phyloP scores from a whole-genome alignment of 768 basidiomycete genomes.

The Suillus hirtellus region DNA sequence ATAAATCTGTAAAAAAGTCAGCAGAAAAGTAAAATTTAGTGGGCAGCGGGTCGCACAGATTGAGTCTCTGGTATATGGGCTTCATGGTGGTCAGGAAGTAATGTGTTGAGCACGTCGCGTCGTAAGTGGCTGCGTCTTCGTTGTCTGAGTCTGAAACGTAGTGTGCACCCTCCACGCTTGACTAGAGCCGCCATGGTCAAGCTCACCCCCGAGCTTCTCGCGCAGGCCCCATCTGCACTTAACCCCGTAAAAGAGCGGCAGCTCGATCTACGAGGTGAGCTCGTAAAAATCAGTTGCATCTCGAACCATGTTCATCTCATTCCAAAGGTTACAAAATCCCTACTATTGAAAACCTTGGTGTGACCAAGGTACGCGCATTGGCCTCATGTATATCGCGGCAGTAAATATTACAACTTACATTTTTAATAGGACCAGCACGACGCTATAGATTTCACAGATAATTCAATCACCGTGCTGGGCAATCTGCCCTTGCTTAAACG shows the following conservation, averaged over 20 bases:
- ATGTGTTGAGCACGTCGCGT: conserved; percentile 18
- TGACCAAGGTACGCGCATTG: conserved; percentile 66
- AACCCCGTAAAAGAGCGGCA: conserved; percentile 89
- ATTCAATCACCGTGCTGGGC: conserved; percentile 76
- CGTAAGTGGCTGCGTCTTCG: conserved; percentile 18
- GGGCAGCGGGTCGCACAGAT: conserved; percentile 47
- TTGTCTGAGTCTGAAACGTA: conserved; percentile 39
- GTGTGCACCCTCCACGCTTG: conserved; percentile 11
- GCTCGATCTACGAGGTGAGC: conserved; percentile 84
- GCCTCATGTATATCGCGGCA: conserved; percentile 16
- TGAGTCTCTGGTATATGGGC: conserved; percentile 70
- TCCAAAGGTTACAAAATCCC: conserved; percentile 87
- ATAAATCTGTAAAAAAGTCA: conserved; percentile 50
- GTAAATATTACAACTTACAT: conserved; percentile 19
- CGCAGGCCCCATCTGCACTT: conserved; percentile 73
- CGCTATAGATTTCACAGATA: conserved; percentile 92
- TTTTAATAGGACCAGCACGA: conserved; percentile 81
- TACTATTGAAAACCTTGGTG: conserved; percentile 94
- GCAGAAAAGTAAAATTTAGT: conserved; percentile 7
- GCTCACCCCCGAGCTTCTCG: conserved; percentile 91
- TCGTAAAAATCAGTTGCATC: conserved; percentile 15
- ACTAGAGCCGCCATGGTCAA: conserved; percentile 58
- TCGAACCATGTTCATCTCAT: conserved; percentile 18
- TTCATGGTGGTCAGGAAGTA: conserved; percentile 50
- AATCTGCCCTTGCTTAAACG: conserved; percentile 88